phyloP scores from a whole-genome alignment of 805 yeast genomes.

The Wickerhamiella azyma region DNA sequence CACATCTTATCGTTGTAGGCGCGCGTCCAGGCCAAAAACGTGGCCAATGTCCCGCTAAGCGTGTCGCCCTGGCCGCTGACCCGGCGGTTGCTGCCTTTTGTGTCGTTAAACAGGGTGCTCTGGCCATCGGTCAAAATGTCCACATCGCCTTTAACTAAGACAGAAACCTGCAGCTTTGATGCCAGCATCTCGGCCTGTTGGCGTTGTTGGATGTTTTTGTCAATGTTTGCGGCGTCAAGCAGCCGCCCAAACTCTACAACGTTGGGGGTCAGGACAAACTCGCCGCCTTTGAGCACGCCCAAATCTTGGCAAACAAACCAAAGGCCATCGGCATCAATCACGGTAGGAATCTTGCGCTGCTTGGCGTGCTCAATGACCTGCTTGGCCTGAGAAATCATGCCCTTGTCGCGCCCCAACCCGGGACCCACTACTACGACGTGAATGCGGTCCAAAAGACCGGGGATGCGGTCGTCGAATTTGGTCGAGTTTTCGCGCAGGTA shows the following conservation, averaged over 20 bases:
- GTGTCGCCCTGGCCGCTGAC: constrained; percentile 98
- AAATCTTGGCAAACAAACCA: constrained; percentile 50
- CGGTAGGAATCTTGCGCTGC: constrained; percentile 48
- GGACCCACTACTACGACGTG: constrained; percentile 87
- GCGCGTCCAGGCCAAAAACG: constrained; percentile 66
- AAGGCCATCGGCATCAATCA: constrained; percentile 85
- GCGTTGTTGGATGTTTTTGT: background rate
- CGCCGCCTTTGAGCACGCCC: constrained; percentile 35
- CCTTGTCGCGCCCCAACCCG: constrained; percentile 73
- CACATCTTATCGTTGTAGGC: constrained; percentile 49
- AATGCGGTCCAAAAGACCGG: constrained; percentile 42
- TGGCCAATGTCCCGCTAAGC: constrained; percentile 70
- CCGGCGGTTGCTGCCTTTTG: constrained; percentile 57
- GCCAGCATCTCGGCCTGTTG: constrained; percentile 34
- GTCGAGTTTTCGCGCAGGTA: constrained; percentile 42
- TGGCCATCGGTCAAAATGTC: constrained; percentile 52
- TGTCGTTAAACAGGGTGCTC: constrained; percentile 31
- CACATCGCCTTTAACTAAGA: constrained; percentile 58
- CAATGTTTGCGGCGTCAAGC: constrained; percentile 33
- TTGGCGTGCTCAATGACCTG: constrained; percentile 44
- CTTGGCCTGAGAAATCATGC: constrained; percentile 50
- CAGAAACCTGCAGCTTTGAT: constrained; percentile 36
- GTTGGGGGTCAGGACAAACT: constrained; percentile 78
- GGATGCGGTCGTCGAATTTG: constrained; percentile 6
- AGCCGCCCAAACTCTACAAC: constrained; percentile 69